Evolutionary conservation across 2,329 filamentous ascomycete species (phyloP), one percentile per base, ranked within the genome.

Genomic region (Aspergillus fijiensis): DNA sequence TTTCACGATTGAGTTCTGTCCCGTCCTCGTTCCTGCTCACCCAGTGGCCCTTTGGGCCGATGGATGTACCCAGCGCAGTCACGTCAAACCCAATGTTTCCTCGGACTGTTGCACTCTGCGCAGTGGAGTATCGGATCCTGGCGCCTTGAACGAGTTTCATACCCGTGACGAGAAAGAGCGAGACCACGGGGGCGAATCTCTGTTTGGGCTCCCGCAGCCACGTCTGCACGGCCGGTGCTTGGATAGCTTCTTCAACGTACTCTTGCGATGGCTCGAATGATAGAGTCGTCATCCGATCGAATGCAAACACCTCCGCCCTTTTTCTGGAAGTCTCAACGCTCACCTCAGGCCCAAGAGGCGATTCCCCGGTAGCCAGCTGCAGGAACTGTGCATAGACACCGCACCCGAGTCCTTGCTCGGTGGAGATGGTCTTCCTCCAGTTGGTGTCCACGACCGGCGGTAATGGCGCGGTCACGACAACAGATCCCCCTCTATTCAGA

Each of bases 321-420:
- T 59, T 62, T 51, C 59, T 65, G 2, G 67, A 65, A 60, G 63
- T 63, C 55, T 62, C 67, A 57, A 69, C 58, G 27, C 68, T 51
- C 60, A 68, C 60, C 58, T 70, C 68, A 35, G 68, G 55, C 48
- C 67, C 63, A 50, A 65, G 39, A 54, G 53, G 54, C 50, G 65
- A 35, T 54, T 64, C 65, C 35, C 65, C 66, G 14, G 64, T 69
- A 62, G 64, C 69, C 60, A 71, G 60, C 63, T 70, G 69, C 59
- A 71, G 61, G 53, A 71, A 71, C 60, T 70, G 69, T 55, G 67
- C 69, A 61, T 67, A 71, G 27, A 71, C 65, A 59, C 69, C 69
- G 47, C 67, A 60, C 39, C 66, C 64, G 48, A 70, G 51, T 27
- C 60, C 66, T 49, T 45, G 66, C 53, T 68, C 64, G n/a, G 60